Evolutionary conservation across 129 eudicot genomes (phyloP).

Genomic region (Saussurea involucrata): DNA sequence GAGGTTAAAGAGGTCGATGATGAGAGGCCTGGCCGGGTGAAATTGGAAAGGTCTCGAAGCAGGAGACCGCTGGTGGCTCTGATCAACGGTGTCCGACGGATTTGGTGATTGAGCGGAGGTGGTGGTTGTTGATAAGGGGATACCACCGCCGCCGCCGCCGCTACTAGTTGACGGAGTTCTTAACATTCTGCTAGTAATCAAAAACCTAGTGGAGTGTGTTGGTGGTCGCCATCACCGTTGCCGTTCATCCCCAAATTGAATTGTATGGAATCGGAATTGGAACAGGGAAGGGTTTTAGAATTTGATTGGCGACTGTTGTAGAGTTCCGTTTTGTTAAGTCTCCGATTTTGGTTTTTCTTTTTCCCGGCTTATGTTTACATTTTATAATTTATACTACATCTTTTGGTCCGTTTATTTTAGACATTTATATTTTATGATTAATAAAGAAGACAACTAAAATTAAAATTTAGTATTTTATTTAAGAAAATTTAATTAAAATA

Average conservation of each 20-base stretch:
- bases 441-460: too few relatives aligned
- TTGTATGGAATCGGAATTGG: not conserved
- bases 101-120: slow-evolving; percentile 13
- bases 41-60: slow-evolving; percentile 35
- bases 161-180: slow-evolving; percentile 22
- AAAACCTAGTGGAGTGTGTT: not conserved
- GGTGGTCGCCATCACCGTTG: not conserved
- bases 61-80: slow-evolving; percentile 17
- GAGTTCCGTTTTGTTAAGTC: not conserved
- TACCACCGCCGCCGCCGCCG: slow-evolving; percentile 14
- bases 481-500: too few relatives aligned
- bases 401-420: too few relatives aligned
- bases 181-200: slow-evolving; percentile 12
- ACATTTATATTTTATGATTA: too few relatives aligned
- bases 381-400: too few relatives aligned
- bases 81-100: slow-evolving; percentile 21
- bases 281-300: slow-evolving; percentile 5
- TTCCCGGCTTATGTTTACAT: too few relatives aligned
- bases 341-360: not conserved
- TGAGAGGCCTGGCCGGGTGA: slow-evolving; percentile 48
- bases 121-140: not conserved
- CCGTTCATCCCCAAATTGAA: slow-evolving; percentile 7
- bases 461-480: too few relatives aligned
- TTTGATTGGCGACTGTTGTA: not conserved
- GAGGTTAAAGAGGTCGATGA: slow-evolving; percentile 65